Conservation (phyloP, 2,329 filamentous ascomycete species). For the Gaeumannomyces sp. region DNA sequence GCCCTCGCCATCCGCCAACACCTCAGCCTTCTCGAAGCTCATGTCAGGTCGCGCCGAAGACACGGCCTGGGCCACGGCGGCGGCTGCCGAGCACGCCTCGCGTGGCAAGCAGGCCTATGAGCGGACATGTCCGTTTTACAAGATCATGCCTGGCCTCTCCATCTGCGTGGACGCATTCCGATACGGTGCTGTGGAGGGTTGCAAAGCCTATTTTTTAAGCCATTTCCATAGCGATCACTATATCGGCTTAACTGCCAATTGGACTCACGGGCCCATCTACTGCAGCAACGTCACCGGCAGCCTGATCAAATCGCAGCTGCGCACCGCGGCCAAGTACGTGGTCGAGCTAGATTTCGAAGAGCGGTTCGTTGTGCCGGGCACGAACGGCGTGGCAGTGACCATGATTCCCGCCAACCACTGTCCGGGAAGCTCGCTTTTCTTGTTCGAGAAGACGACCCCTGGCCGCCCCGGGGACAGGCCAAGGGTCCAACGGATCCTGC, state of each 20-base stretch:
- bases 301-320: conserved; percentile 77
- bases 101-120: conserved; percentile 82
- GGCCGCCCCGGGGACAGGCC: conserved; percentile 40
- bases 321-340: conserved; percentile 80
- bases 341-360: conserved; percentile 80
- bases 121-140: conserved; percentile 95
- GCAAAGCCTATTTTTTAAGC: conserved; percentile 91
- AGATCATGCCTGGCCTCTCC: conserved; percentile 87
- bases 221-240: conserved; percentile 99
- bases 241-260: conserved; percentile 78
- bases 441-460: conserved; percentile 73
- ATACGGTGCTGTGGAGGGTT: conserved; percentile 88
- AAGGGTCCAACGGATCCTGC: conserved; percentile 72
- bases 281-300: conserved; percentile 91
- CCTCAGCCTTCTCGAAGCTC: conserved; percentile 81
- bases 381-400: conserved; percentile 76
- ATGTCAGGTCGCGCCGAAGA: conserved; percentile 93
- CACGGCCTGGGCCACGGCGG: conserved; percentile 80
- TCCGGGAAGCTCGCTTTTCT: conserved; percentile 85
- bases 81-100: conserved; percentile 69
- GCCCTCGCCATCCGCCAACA: background rate
- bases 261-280: conserved; percentile 92
- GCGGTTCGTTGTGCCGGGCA: conserved; percentile 71
- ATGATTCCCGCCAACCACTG: conserved; percentile 98
- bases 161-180: conserved; percentile 96